phyloP scores from a whole-genome alignment of 176 grass and related monocot genomes.

The Luzula sylvatica region DNA sequence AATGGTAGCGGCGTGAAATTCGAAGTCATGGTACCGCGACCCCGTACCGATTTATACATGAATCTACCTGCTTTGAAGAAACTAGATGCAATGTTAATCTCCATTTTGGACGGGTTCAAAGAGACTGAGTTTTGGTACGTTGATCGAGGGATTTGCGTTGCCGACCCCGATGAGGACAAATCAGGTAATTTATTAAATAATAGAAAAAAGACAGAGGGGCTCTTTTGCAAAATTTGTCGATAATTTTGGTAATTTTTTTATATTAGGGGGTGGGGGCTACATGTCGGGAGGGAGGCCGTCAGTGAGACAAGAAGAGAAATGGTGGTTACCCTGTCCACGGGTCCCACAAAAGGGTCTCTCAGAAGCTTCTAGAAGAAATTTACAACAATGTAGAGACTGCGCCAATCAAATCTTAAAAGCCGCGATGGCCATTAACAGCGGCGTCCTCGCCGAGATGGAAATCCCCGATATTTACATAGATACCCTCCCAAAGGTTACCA shows the following conservation, averaged over 20 bases:
- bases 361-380: slow-evolving; percentile 66
- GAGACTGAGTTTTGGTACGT: slow-evolving; percentile 93
- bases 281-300: slow-evolving; percentile 48
- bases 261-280: slow-evolving; percentile 33
- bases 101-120: slow-evolving; percentile 69
- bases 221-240: no score
- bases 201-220: no score
- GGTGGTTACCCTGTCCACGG: slow-evolving; percentile 85
- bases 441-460: slow-evolving; percentile 85
- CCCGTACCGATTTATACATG: slow-evolving; percentile 81
- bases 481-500: slow-evolving; percentile 68
- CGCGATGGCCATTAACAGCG: slow-evolving; percentile 92
- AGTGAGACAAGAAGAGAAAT: slow-evolving; percentile 93
- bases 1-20: slow-evolving; percentile 59
- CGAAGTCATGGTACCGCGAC: slow-evolving; percentile 90
- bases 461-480: slow-evolving; percentile 79
- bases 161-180: slow-evolving; percentile 36
- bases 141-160: slow-evolving; percentile 68
- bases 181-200: no score
- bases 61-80: slow-evolving; percentile 95
- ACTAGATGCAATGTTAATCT: slow-evolving; percentile 87
- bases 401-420: slow-evolving; percentile 97
- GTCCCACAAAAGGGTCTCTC: slow-evolving; percentile 73
- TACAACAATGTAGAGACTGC: slow-evolving; percentile 88
- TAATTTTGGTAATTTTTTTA: not conserved